Conservation (phyloP, 78 protist genomes). For the Dictyostelium brefeldianum region DNA sequence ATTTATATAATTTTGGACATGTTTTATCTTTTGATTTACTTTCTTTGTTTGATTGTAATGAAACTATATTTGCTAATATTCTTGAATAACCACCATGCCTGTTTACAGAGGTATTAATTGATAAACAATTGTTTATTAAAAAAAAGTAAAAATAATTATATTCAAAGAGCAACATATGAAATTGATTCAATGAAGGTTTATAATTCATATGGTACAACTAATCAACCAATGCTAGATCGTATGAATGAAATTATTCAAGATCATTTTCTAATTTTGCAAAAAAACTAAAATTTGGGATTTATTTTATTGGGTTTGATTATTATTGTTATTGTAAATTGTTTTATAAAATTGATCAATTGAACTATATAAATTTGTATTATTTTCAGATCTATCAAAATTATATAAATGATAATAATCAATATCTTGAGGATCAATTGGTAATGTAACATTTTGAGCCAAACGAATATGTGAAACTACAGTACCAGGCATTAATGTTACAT, state of each 20-base stretch:
- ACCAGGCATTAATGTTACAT: neutral
- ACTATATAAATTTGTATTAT: neutral
- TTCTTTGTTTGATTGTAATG: no score
- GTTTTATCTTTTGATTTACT: no score
- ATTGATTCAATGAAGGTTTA: neutral
- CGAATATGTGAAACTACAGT: constrained; percentile 3
- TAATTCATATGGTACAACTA: neutral
- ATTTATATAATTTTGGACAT: no score
- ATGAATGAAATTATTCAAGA: neutral
- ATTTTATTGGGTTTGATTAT: neutral
- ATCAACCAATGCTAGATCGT: neutral
- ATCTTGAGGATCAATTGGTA: constrained; percentile 7
- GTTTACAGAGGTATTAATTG: no score
- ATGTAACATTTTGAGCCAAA: neutral
- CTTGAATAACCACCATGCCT: no score
- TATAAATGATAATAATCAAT: constrained; percentile 31
- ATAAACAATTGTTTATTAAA: no score
- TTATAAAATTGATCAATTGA: constrained; percentile 17
- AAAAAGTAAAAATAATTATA: no score
- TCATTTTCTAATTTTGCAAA: no score
- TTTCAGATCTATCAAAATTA: constrained; percentile 25
- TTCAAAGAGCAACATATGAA: neutral
- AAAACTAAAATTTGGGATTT: no score
- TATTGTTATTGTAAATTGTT: neutral
- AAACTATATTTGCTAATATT: no score